Conservation (phyloP, 2,329 filamentous ascomycete species). For the Colletotrichum lupini region DNA sequence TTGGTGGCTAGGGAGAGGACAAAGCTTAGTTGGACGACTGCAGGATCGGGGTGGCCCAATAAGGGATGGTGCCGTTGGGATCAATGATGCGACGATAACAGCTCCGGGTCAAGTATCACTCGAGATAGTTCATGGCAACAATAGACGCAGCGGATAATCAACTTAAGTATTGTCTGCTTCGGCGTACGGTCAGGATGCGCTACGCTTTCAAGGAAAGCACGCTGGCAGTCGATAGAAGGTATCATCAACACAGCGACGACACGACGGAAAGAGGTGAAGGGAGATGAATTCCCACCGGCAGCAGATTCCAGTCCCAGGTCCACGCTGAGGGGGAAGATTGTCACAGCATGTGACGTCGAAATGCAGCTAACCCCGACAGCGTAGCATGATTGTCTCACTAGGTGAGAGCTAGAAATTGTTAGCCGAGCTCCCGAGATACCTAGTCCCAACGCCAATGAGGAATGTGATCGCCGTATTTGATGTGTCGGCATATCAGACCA, state of each 20-base stretch:
- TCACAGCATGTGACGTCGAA: conserved; percentile 16
- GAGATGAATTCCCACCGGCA: background rate
- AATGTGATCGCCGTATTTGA: background rate
- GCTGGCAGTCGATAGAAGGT: background rate
- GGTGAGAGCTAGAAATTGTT: background rate
- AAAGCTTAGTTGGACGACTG: background rate
- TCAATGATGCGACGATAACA: background rate
- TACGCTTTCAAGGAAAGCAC: no score
- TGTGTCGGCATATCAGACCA: background rate
- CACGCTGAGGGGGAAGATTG: background rate
- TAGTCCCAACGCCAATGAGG: background rate
- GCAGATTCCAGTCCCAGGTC: background rate
- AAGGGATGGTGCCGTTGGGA: no score
- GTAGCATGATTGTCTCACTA: background rate
- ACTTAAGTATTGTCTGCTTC: background rate
- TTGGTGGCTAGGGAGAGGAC: background rate
- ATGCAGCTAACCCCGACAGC: background rate
- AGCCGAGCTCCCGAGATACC: background rate
- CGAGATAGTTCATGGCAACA: background rate
- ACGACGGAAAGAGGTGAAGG: background rate
- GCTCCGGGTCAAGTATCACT: background rate
- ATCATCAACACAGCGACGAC: background rate
- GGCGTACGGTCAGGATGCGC: background rate
- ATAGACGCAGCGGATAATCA: background rate
- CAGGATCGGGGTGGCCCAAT: no score